phyloP scores from a whole-genome alignment of 1,284 basidiomycete species.

The Cystobasidium pallidum region DNA sequence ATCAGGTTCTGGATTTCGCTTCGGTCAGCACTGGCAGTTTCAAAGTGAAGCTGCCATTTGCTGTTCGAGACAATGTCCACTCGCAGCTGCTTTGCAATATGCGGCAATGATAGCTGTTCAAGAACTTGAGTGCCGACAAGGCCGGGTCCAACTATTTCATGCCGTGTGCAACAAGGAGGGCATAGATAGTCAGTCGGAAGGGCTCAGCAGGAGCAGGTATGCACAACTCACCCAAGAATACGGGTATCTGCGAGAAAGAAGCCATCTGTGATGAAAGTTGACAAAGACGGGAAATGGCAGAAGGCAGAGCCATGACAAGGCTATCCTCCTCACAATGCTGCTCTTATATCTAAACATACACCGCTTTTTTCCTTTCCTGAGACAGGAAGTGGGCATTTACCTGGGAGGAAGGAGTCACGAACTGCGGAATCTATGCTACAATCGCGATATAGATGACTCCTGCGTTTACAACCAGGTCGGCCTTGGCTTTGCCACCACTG shows the following conservation, averaged over 20 bases:
- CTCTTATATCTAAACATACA: not conserved
- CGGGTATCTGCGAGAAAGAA: constrained; percentile 30
- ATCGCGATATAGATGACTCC: too few species aligned
- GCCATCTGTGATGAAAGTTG: constrained; percentile 34
- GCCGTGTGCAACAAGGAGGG: not conserved
- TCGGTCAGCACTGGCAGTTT: constrained; percentile 55
- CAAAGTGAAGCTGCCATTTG: constrained; percentile 66
- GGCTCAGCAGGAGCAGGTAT: too few species aligned
- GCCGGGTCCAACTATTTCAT: constrained; percentile 68
- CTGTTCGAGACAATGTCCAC: constrained; percentile 68
- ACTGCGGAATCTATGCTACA: not conserved
- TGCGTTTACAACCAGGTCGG: too few species aligned
- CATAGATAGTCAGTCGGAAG: not conserved
- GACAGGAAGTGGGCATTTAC: too few species aligned
- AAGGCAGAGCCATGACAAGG: constrained; percentile 21
- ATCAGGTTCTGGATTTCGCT: constrained; percentile 45
- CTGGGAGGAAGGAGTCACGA: too few species aligned
- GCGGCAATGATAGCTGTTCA: constrained; percentile 67
- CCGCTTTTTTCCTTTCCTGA: not conserved
- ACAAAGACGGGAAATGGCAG: constrained; percentile 25
- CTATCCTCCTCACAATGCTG: too few species aligned
- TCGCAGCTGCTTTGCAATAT: constrained; percentile 60
- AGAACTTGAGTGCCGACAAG: constrained; percentile 85
- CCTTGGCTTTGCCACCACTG: not conserved
- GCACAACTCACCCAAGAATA: constrained; percentile 35